A percentile compares a stretch with the other conserved stretches of the same genome.
Conservation (phyloP, 345 rosid genomes). For the Eucalyptus leucophloia region DNA sequence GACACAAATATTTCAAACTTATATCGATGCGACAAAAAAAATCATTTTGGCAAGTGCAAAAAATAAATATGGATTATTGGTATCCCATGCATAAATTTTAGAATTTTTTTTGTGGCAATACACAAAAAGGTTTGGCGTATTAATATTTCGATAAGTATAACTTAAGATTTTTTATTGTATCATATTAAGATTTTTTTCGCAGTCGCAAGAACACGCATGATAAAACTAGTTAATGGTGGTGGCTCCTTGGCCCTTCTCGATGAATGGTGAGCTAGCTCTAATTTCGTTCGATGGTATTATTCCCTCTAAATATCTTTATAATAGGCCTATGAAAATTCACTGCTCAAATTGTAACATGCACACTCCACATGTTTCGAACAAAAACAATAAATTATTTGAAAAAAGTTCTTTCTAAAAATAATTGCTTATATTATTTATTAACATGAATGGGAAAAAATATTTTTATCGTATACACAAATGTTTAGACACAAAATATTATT, state of each 20-base stretch:
- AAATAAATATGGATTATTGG: too few relatives aligned
- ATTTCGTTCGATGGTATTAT: background rate
- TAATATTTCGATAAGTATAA: too few relatives aligned
- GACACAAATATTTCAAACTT: background rate
- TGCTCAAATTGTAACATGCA: background rate
- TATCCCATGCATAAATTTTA: too few relatives aligned
- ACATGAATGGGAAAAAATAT: too few relatives aligned
- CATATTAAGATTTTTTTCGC: accelerated
- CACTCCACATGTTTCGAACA: accelerated
- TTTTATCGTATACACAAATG: too few relatives aligned
- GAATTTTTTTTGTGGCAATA: background rate
- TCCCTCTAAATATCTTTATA: background rate
- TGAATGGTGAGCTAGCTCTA: background rate
- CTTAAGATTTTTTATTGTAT: accelerated
- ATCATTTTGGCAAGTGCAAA: background rate
- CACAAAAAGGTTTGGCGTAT: too few relatives aligned
- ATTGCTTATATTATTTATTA: too few relatives aligned
- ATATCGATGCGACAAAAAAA: accelerated
- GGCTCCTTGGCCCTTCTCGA: background rate
- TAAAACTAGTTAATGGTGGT: background rate
- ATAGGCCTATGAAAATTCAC: background rate
- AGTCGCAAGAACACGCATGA: background rate
- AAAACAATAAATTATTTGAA: too few relatives aligned
- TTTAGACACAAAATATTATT: too few relatives aligned
- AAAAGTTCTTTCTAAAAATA: too few relatives aligned